Evolutionary conservation across 805 yeast species (phyloP), one percentile per base, ranked within the genome.

Genomic region (Yarrowia alimentaria): DNA sequence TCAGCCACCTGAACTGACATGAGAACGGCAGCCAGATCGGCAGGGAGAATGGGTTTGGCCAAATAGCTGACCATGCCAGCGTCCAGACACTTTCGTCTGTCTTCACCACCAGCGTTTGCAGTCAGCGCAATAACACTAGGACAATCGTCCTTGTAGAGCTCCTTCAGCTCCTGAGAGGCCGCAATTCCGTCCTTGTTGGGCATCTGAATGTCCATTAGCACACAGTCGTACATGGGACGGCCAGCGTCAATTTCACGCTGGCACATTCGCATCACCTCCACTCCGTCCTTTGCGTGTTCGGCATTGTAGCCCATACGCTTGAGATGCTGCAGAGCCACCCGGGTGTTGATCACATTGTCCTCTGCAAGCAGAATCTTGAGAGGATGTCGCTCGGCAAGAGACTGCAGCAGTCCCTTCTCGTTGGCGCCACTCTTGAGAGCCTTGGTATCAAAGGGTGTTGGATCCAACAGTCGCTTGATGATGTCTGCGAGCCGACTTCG

Each of bases 201-300:
- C 79, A 76, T 75, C 53, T 75, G 79, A 16, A 77, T 72, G 57
- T 77, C 81, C 81, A 77, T 77, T 42, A 77, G 64, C 10, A 77
- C 70, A 40, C 75, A 67, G 55, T 77, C 81, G 58, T 76, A 78
- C 58, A 63, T 65, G 17, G 66, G 62, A n/a, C 68, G 66, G 4
- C 61, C 61, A 1, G 59, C 59, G 14, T 60, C 54, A 4, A 65
- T 53, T 33, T 63, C 60, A 21, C 57, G 42, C 9, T 40, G 61
- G 53, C 68, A 64, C 55, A 59, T 67, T 20, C 68, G 71, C 18
- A 75, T 43, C 1, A 65, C 78, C 38, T 70, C 76, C 10, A 71
- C 68, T 0, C 79, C 79, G 53, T 75, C 79, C 54, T 72, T 71
- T 20, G 78, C 79, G 52, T 75, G 76, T 40, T 75, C 80, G 0